These are phyloP conservation scores for Cicer pinnatifidum DNA, from an alignment of 306 rosid genomes.

Conservation along the genomic window DNA sequence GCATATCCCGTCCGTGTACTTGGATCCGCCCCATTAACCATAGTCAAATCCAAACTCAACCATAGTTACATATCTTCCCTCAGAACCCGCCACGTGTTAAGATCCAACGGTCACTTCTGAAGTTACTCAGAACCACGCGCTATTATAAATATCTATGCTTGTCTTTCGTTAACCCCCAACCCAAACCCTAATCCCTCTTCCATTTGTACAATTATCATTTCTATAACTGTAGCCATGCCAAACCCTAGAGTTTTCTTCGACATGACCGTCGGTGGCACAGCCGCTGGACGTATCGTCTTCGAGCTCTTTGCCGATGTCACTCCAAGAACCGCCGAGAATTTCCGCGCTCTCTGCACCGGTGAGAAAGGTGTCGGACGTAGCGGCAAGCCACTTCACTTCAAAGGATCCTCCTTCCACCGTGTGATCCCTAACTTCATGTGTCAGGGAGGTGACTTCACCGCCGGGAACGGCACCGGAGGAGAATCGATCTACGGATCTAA, in stretches of 20 bases:
- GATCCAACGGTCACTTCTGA: constrained; percentile 50
- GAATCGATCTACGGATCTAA: constrained; percentile 90
- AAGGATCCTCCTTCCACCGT: constrained; percentile 84
- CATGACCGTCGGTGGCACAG: constrained; percentile 68
- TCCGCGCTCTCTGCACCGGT: constrained; percentile 98
- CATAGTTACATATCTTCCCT: constrained; percentile 41
- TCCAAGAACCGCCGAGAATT: constrained; percentile 91
- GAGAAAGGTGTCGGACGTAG: constrained; percentile 82
- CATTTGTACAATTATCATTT: background rate
- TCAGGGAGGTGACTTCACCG: constrained; percentile 97
- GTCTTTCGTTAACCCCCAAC: background rate
- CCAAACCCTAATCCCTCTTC: constrained; percentile 31
- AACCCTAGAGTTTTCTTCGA: constrained; percentile 90
- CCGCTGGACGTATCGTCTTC: constrained; percentile 72
- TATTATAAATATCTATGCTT: constrained; percentile 43
- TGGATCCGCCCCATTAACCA: constrained; percentile 53
- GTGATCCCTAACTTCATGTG: constrained; percentile 95
- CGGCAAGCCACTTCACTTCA: constrained; percentile 88
- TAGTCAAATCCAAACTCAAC: constrained; percentile 54
- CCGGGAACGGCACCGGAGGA: constrained; percentile 95
- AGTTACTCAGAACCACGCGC: constrained; percentile 23
- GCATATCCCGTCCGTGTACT: constrained; percentile 55
- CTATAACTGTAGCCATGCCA: constrained; percentile 41
- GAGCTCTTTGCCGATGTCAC: constrained; percentile 76
- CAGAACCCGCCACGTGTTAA: constrained; percentile 51